phyloP scores from a whole-genome alignment of 306 rosid genomes.

The Spatholobus suberectus region DNA sequence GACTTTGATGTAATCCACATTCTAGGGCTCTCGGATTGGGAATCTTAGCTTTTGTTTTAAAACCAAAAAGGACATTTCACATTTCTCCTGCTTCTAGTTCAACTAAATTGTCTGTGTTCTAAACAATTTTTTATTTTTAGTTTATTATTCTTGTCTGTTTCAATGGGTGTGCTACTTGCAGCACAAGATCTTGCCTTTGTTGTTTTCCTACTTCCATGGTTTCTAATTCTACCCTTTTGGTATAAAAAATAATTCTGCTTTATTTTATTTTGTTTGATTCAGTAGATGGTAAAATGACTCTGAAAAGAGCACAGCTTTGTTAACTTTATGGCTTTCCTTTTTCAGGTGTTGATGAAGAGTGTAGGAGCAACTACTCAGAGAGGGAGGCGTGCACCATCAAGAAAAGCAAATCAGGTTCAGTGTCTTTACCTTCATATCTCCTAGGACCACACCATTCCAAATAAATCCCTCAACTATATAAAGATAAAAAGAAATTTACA shows the following conservation, averaged over 20 bases:
- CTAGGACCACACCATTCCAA: slow-evolving; percentile 68
- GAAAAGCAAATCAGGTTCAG: slow-evolving; percentile 91
- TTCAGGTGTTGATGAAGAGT: slow-evolving; percentile 86
- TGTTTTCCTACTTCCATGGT: slow-evolving; percentile 50
- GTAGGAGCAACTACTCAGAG: slow-evolving; percentile 71
- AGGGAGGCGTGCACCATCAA: slow-evolving; percentile 78
- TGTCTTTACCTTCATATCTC: slow-evolving; percentile 45
- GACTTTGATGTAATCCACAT: slow-evolving; percentile 35
- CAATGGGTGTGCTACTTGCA: slow-evolving; percentile 38
- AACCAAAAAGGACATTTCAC: slow-evolving; percentile 34
- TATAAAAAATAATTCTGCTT: slow-evolving; percentile 28
- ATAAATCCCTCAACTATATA: slow-evolving; percentile 34
- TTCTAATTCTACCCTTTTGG: slow-evolving; percentile 16
- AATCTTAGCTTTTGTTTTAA: slow-evolving; percentile 34
- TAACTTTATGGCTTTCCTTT: slow-evolving; percentile 55
- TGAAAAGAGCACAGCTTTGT: slow-evolving; percentile 66
- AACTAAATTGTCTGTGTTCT: slow-evolving; percentile 26
- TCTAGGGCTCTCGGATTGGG: slow-evolving; percentile 41
- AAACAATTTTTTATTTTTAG: not conserved
- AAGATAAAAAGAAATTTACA: slow-evolving; percentile 8
- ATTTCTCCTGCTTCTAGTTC: slow-evolving; percentile 20
- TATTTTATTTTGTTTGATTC: slow-evolving; percentile 36
- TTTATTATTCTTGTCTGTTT: slow-evolving; percentile 6
- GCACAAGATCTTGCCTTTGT: slow-evolving; percentile 65
- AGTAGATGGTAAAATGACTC: slow-evolving; percentile 47